Evolutionary conservation across 345 rosid genomes (phyloP), one percentile per base, ranked within the genome.

Genomic region (Sisymbrium irio): DNA sequence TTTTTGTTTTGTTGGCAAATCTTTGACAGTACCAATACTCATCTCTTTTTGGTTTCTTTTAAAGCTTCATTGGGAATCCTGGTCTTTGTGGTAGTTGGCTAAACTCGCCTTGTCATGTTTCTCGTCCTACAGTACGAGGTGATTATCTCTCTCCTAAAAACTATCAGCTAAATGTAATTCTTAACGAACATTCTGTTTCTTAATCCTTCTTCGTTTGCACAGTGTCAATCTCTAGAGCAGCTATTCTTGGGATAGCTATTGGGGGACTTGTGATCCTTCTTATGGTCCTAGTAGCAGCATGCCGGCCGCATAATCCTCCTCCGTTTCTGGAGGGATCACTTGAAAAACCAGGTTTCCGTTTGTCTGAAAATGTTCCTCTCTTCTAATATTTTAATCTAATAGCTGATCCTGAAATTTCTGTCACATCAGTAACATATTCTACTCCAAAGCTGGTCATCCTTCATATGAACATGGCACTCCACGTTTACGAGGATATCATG

Each of bases 381-480:
- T 20, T 28, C 8, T 9, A 41, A 42, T 49, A 10, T 62, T 39
- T 28, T 58, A 41, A 32, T 71, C 50, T 36, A 25, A 46, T 73
- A 14, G 55, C 55, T 72, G 22, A 77, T 64, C 47, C 7, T 64
- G 55, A 7, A 39, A 9, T 35, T 37, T 71, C 77, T 30, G 54
- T 36, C 11, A 20, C 56, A 54, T 68, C 90, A 85, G 91, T 95
- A 62, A 83, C 73, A 25, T 86, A 90, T 80, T 87, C 89, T 0
- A 78, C 85, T 8, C 98, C 97, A 6, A 95, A 89, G 83, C 74
- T 95, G 10, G 92, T 90, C 79, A 90, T 95, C 75, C 98, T 95
- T 79, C 78, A 92, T 77, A 88, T 92, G 99, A 95, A 95, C 70
- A 90, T 95, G 99, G 96, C 99, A 5, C 97, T 95, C 65, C 99